phyloP scores from a whole-genome alignment of 1,284 basidiomycete genomes.

The Ustilago curta region DNA sequence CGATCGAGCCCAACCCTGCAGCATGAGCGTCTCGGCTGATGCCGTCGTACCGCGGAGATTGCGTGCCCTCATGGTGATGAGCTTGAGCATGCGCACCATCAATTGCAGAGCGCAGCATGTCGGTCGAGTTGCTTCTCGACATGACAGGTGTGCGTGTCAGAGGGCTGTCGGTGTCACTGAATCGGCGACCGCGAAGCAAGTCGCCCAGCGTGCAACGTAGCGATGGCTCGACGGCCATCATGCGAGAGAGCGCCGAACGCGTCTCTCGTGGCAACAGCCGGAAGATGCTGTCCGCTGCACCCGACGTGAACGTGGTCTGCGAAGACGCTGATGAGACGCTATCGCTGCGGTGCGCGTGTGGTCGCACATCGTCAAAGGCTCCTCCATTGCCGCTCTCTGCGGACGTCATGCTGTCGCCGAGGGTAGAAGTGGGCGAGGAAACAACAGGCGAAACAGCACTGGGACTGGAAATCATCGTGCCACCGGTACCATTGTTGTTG shows the following conservation, averaged over 20 bases:
- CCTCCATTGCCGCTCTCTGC: constrained; percentile 24
- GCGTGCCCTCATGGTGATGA: constrained; percentile 18
- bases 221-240: constrained; percentile 90
- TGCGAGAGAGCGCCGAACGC: constrained; percentile 81
- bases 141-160: constrained; percentile 61
- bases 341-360: constrained; percentile 53
- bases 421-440: constrained; percentile 45
- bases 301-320: constrained; percentile 80
- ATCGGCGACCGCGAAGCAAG: constrained; percentile 79
- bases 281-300: constrained; percentile 96
- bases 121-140: constrained; percentile 56
- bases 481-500: constrained; percentile 1
- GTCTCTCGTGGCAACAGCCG: constrained; percentile 91
- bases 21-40: constrained; percentile 46
- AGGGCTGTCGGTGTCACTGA: constrained; percentile 61
- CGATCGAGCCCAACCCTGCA: constrained; percentile 46
- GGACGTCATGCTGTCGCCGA: constrained; percentile 29
- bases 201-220: constrained; percentile 94
- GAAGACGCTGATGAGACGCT: constrained; percentile 74
- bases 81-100: constrained; percentile 36
- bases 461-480: constrained; percentile 18
- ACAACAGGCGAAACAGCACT: constrained; percentile 35
- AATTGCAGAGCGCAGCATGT: constrained; percentile 47
- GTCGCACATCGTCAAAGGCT: constrained; percentile 44
- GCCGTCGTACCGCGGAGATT: constrained; percentile 39